Evolutionary conservation across 257 asterid species (phyloP).

Genomic region (Scutellaria minor): DNA sequence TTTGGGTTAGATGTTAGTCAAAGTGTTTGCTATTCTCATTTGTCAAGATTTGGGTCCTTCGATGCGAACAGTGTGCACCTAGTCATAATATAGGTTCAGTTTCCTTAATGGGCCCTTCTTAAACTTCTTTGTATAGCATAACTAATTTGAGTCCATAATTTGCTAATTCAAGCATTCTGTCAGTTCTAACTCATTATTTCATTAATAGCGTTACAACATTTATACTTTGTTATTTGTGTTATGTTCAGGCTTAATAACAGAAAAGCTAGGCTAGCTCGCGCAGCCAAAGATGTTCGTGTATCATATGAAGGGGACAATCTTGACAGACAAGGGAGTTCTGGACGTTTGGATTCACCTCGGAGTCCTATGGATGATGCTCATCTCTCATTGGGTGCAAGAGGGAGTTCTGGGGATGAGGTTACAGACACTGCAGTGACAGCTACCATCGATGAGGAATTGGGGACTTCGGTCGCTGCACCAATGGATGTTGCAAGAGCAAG

Average conservation of each 20-base stretch:
- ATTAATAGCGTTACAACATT: not conserved
- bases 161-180: conserved; percentile 12
- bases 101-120: not conserved
- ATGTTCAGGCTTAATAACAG: conserved; percentile 88
- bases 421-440: conserved; percentile 43
- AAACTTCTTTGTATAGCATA: not conserved
- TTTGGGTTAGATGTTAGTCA: conserved; percentile 20
- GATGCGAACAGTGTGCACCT: not conserved
- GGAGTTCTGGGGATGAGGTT: conserved; percentile 45
- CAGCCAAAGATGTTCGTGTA: conserved; percentile 74
- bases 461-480: conserved; percentile 42
- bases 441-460: conserved; percentile 44
- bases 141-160: not conserved
- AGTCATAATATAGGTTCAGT: not conserved
- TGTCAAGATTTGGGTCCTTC: not conserved
- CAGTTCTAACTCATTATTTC: not conserved
- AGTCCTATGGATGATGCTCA: conserved; percentile 58
- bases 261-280: conserved; percentile 97
- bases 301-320: conserved; percentile 62
- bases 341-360: conserved; percentile 54
- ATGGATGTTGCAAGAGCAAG: conserved; percentile 38
- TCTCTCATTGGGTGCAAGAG: conserved; percentile 49
- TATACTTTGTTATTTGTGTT: conserved; percentile 15
- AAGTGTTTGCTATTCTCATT: conserved; percentile 14
- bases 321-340: conserved; percentile 60